phyloP scores from a whole-genome alignment of 768 basidiomycete species.

The Mycena amicta region DNA sequence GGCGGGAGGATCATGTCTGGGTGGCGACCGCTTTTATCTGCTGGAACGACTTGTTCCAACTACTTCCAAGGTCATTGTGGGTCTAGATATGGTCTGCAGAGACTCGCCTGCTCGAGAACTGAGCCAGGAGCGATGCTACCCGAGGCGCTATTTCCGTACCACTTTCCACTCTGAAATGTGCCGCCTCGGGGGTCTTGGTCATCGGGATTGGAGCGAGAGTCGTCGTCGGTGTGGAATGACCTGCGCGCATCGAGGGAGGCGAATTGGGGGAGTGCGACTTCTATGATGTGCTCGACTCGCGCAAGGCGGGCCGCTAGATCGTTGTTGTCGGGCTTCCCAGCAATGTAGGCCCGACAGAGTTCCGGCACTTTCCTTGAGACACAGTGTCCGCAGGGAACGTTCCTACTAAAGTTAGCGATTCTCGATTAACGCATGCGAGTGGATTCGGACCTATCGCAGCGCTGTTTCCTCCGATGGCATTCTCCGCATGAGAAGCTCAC shows the following conservation, averaged over 20 bases:
- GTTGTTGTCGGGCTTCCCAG: constrained; percentile 84
- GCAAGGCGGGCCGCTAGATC: constrained; percentile 75
- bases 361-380: constrained; percentile 86
- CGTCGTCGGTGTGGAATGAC: constrained; percentile 55
- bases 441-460: constrained; percentile 79
- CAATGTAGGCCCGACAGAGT: constrained; percentile 85
- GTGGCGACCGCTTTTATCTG: constrained; percentile 20
- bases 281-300: constrained; percentile 80
- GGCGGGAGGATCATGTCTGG: constrained; percentile 14
- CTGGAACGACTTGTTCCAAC: constrained; percentile 55
- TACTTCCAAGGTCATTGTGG: constrained; percentile 25
- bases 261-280: constrained; percentile 77
- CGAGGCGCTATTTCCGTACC: constrained; percentile 83
- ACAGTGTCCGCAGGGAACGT: constrained; percentile 50
- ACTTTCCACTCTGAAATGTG: constrained; percentile 80
- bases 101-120: constrained; percentile 73
- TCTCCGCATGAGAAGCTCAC: constrained; percentile 85
- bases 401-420: constrained; percentile 1
- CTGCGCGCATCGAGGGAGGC: constrained; percentile 46
- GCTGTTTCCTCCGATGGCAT: constrained; percentile 84
- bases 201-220: constrained; percentile 69
- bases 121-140: constrained; percentile 82
- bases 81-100: background rate
- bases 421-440: constrained; percentile 1
- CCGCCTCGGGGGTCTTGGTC: constrained; percentile 79